Base-by-base conservation (phyloP, 495 filamentous ascomycete species). In the Gamarada debralockiae region DNA sequence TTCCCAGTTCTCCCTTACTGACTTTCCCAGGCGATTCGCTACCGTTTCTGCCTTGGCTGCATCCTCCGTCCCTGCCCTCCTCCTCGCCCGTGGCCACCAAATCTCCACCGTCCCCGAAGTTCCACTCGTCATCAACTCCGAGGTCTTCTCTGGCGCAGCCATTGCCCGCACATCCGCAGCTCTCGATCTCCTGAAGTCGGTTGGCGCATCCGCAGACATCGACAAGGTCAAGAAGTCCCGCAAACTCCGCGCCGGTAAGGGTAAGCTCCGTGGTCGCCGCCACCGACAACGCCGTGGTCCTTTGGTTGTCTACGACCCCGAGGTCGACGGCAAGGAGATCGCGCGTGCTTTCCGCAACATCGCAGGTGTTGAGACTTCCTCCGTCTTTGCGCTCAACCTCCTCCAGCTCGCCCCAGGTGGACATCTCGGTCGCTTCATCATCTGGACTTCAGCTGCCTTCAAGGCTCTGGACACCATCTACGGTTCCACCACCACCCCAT, bases 401-500 rank as follows among this genome's bases (percentile, higher is more conserved):
- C 87, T 98, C 69, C 93, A 97, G 78, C 89, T 98, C 68, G 93
- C 93, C 59, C 93, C 93, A 53, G 93, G 93, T 81, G 93, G 93
- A 65, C 93, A 98, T 77, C 89, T 98, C 67, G 93, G 93, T 65
- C 95, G 93, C 68, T 98, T 98, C 84, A 81, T 97, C 73, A 81
- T 98, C 81, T 98, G 93, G 93, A 92, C 93, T 61, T 96, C 95
- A 53, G 81, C 90, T 56, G 93, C 93, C 47, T 97, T 98, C 80
- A 81, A 90, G 73, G 89, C 93, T 57, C 88, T 98, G 54, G 91
- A 97, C 76, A 79, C 79, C 70, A 86, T 98, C 82, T 98, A 97
- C 79, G 93, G 95, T 65, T 85, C 84, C 67, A 91, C 89, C 60
- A 90, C 86, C 67, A 77, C 76, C 62, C 82, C 90, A 55, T 89